These are phyloP conservation scores for Melanomma pulvis-pyrius DNA, from an alignment of 495 filamentous ascomycete species.

Conservation along the genomic window DNA sequence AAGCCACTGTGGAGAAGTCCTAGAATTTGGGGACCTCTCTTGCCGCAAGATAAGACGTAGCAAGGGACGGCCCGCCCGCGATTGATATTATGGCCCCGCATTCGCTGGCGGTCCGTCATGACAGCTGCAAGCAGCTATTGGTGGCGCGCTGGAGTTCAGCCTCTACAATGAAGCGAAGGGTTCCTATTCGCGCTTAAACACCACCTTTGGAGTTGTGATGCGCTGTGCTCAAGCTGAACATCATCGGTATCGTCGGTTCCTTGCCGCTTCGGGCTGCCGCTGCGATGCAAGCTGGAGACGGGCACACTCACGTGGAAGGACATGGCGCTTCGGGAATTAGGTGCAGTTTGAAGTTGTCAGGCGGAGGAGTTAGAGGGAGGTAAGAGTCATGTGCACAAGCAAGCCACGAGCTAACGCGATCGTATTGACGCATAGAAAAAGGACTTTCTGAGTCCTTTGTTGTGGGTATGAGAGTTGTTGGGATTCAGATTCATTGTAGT, in stretches of 20 bases:
- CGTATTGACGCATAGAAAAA: constrained; percentile 3
- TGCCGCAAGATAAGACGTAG: too few species aligned
- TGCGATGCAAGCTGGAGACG: constrained; percentile 11
- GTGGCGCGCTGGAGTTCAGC: too few species aligned
- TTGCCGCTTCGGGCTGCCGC: constrained; percentile 29
- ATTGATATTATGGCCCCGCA: too few species aligned
- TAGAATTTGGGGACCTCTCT: too few species aligned
- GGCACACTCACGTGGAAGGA: constrained; percentile 19
- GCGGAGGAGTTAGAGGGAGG: constrained; percentile 23
- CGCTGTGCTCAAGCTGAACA: constrained; percentile 19
- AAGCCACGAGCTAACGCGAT: constrained; percentile 15
- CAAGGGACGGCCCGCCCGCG: too few species aligned
- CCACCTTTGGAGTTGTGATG: constrained; percentile 16
- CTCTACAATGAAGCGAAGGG: too few species aligned
- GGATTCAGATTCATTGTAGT: too few species aligned
- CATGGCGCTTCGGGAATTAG: constrained; percentile 20
- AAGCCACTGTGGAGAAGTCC: too few species aligned
- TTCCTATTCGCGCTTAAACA: too few species aligned
- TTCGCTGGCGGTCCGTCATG: too few species aligned
- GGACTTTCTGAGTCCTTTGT: constrained; percentile 14
- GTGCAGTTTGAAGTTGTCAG: constrained; percentile 5
- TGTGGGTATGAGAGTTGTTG: constrained; percentile 9
- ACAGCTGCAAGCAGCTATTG: too few species aligned
- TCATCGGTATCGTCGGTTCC: constrained; percentile 28
- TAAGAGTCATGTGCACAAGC: constrained; percentile 1